Evolutionary conservation across 2,329 filamentous ascomycete species (phyloP), one percentile per base, ranked within the genome.

Genomic region (Cladophialophora carrionii): DNA sequence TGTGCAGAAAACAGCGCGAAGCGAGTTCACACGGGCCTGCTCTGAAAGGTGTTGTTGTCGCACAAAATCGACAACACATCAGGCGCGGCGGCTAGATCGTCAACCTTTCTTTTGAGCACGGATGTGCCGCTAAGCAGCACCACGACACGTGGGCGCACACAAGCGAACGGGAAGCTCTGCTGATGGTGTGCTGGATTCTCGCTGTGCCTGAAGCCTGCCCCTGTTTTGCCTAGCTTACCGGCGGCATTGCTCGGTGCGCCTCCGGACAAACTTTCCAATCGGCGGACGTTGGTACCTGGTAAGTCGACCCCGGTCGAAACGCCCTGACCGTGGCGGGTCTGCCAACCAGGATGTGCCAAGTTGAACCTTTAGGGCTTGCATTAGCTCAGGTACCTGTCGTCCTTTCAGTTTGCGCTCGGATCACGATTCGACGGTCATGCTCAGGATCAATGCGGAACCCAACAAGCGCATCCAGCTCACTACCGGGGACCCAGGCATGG

Each of bases 181-280:
- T 54, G 62, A 58, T 34, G 64, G 67, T 67, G 63, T 68, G 65
- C 14, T 55, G 49, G 59, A 37, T 67, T 64, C 46, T 60, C 62
- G 54, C 61, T 57, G 67, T 68, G 55, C 69, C 69, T 71, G 70
- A 63, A 68, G 61, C 68, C 64, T 65, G 57, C 48, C 70, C 66
- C 41, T 57, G 37, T 68, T 67, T 20, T 60, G 66, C 48, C 61
- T 71, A 70, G 70, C 61, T 57, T 43, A 57, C 55, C 63, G 64
- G 62, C 70, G 66, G 64, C 53, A 64, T 63, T 65, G 63, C 63
- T 64, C 57, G 62, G 57, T 58, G 56, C 34, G 52, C 59, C 46
- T 51, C 41, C 32, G 29, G 61, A 57, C 55, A 49, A 26, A 26
- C 62, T 52, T 43, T 57, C 70, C 67, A 71, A 71, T 71, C 67